phyloP scores from a whole-genome alignment of 345 rosid genomes.

The Eucalyptus sp. region DNA sequence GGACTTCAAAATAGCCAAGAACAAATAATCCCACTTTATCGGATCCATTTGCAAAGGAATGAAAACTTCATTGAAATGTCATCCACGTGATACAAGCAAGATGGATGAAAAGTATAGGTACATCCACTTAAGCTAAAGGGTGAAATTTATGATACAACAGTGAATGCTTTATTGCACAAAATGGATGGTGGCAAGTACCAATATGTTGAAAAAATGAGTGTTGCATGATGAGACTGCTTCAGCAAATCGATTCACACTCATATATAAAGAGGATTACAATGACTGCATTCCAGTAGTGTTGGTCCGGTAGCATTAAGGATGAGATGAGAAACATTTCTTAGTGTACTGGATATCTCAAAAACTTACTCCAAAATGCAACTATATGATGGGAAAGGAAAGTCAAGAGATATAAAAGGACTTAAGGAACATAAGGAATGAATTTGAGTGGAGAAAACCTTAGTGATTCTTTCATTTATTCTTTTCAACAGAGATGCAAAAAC shows the following conservation, averaged over 20 bases:
- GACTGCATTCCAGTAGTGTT: background rate
- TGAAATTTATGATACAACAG: background rate
- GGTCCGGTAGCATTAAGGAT: background rate
- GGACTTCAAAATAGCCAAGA: background rate
- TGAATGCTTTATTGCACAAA: background rate
- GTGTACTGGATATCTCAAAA: background rate
- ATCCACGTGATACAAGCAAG: background rate
- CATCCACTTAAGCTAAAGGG: background rate
- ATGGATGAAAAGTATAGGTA: background rate
- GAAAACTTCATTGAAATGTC: background rate
- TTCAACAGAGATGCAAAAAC: background rate
- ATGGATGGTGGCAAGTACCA: background rate
- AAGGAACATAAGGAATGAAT: background rate
- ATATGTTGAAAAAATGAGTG: background rate
- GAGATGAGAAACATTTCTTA: background rate
- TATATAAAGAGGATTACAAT: background rate
- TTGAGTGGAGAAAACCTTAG: background rate
- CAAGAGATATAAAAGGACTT: background rate
- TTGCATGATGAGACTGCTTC: background rate
- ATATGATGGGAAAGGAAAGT: background rate
- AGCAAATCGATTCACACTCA: background rate
- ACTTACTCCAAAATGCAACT: background rate
- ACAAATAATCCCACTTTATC: background rate
- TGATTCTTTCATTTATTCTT: background rate
- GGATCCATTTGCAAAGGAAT: background rate